Conservation (phyloP, 139 green algal genomes). For the Raphidocelis subcapitata region DNA sequence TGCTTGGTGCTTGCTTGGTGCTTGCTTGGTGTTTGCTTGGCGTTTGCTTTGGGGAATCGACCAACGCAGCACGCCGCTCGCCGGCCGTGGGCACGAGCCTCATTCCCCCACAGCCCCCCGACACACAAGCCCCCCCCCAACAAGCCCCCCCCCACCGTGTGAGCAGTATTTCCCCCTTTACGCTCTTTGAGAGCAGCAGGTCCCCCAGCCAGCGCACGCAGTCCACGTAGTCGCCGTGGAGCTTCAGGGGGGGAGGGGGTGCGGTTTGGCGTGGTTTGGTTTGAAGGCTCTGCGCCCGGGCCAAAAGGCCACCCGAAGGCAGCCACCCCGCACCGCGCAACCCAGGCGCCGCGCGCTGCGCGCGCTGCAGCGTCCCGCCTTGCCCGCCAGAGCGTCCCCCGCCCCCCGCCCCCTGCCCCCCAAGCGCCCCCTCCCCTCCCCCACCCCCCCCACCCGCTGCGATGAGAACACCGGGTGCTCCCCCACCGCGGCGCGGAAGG, state of each 20-base stretch:
- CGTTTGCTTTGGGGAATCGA: too few relatives aligned
- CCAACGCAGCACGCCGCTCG: too few relatives aligned
- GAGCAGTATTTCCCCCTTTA: constrained; percentile 56
- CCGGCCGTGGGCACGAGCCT: too few relatives aligned
- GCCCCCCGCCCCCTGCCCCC: too few relatives aligned
- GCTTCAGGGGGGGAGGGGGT: constrained; percentile 19
- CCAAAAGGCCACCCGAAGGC: neutral
- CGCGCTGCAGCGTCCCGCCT: too few relatives aligned
- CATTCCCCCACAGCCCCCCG: too few relatives aligned
- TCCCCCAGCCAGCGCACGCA: constrained; percentile 80
- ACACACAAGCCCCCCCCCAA: neutral
- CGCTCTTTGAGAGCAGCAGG: constrained; percentile 67
- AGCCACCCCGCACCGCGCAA: too few relatives aligned
- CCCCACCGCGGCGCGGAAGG: constrained; percentile 20
- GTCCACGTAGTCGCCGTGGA: constrained; percentile 83
- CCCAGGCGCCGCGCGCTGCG: too few relatives aligned
- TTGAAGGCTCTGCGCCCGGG: neutral
- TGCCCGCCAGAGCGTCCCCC: too few relatives aligned
- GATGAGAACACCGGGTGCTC: constrained; percentile 34
- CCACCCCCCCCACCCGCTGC: neutral
- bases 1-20: too few relatives aligned
- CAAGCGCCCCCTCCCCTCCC: neutral
- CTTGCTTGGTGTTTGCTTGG: too few relatives aligned
- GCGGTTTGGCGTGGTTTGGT: neutral
- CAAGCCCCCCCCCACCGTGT: neutral